Conservation (phyloP, 169 alveolate species). For the Plasmodium gonderi region DNA sequence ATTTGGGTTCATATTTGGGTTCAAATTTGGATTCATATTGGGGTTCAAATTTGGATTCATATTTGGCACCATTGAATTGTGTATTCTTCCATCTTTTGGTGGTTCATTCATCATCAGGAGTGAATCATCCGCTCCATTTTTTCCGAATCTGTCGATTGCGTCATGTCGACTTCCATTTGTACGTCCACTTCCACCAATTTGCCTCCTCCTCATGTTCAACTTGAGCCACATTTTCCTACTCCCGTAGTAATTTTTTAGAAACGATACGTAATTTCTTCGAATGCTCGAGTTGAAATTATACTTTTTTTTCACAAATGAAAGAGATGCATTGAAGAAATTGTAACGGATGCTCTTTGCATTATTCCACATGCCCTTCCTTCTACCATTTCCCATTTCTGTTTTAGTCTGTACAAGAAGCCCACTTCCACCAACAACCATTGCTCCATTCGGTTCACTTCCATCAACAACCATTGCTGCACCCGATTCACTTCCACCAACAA, state of each 20-base stretch:
- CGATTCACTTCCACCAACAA: not conserved
- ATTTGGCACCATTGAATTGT: no score
- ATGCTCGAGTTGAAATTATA: conserved; percentile 30
- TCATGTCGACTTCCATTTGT: no score
- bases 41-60: no score
- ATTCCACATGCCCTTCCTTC: no score
- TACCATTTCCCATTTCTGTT: no score
- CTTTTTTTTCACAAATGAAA: not conserved
- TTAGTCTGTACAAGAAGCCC: not conserved
- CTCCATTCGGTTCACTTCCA: not conserved
- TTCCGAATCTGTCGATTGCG: no score
- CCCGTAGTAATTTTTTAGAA: not conserved
- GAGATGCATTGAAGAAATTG: conserved; percentile 6
- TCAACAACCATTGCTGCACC: not conserved
- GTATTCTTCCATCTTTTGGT: no score
- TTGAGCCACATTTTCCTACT: conserved; percentile 16
- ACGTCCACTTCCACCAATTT: no score
- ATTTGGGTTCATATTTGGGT: no score
- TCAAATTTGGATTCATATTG: no score
- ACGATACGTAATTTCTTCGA: conserved; percentile 6
- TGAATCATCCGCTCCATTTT: no score
- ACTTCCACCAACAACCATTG: not conserved
- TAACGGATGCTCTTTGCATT: not conserved
- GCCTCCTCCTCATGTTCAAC: not conserved
- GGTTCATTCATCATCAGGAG: no score